Percentiles rank a stretch among this genome's conserved stretches.
Evolutionary conservation across 345 rosid species (phyloP).

Genomic region (Populus nigra): DNA sequence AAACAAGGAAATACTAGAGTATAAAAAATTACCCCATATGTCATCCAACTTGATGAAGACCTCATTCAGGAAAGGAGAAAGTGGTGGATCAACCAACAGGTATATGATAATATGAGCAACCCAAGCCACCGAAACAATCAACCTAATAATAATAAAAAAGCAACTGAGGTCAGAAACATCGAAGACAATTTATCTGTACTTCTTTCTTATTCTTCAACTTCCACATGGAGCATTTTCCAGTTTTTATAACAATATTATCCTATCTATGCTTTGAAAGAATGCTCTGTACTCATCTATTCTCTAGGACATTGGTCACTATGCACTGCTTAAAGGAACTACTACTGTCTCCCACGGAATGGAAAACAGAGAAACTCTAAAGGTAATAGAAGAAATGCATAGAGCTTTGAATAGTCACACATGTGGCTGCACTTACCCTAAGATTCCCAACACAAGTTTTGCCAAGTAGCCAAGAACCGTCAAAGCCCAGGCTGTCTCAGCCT

Average conservation of each 20-base stretch:
- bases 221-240: not conserved
- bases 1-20: not conserved
- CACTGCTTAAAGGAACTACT: not conserved
- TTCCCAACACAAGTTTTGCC: slow-evolving; percentile 83
- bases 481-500: slow-evolving; percentile 99
- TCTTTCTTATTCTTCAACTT: not conserved
- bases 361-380: not conserved
- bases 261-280: not conserved
- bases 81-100: slow-evolving; percentile 79
- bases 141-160: slow-evolving; percentile 38
- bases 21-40: slow-evolving; percentile 69
- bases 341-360: not conserved
- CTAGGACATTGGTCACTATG: not conserved
- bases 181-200: not conserved
- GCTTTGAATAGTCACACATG: not conserved
- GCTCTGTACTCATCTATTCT: not conserved
- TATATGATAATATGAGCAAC: slow-evolving; percentile 86
- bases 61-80: slow-evolving; percentile 84
- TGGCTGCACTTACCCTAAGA: slow-evolving; percentile 64
- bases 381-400: not conserved
- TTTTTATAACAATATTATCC: not conserved
- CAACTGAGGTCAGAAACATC: not conserved
- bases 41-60: slow-evolving; percentile 97
- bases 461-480: slow-evolving; percentile 90
- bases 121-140: slow-evolving; percentile 96